phyloP scores from a whole-genome alignment of 768 basidiomycete genomes.

The Imleria badia region DNA sequence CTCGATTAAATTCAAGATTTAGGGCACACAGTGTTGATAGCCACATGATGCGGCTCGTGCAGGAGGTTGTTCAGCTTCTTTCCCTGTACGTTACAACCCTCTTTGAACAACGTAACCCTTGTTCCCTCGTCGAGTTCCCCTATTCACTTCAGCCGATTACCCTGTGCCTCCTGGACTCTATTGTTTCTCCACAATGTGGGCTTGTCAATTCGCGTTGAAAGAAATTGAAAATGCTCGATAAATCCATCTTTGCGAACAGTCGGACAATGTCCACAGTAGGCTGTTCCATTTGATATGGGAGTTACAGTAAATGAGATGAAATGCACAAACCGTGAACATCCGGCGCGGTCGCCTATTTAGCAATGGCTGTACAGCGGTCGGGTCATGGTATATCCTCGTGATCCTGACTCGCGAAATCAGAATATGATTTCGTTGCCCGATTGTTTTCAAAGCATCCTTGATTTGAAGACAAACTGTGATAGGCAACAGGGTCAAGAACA shows the following conservation, averaged over 20 bases:
- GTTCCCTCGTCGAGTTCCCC: background rate
- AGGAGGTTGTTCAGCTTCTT: background rate
- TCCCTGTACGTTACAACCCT: constrained; percentile 4
- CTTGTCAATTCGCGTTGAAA: background rate
- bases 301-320: constrained; percentile 6
- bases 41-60: background rate
- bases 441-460: constrained; percentile 9
- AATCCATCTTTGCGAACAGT: background rate
- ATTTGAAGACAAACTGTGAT: constrained; percentile 18
- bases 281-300: background rate
- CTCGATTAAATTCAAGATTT: constrained; percentile 10
- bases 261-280: background rate
- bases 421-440: constrained; percentile 3
- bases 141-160: constrained; percentile 3
- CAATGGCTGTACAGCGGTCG: background rate
- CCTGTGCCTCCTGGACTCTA: background rate
- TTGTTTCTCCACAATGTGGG: background rate
- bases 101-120: constrained; percentile 7
- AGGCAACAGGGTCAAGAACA: constrained; percentile 29
- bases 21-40: constrained; percentile 7
- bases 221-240: background rate
- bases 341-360: constrained; percentile 9
- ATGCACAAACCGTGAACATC: background rate
- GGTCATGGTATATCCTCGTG: constrained; percentile 10
- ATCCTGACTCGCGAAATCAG: constrained; percentile 10